Evolutionary conservation across 2,329 filamentous ascomycete genomes (phyloP), one percentile per base, ranked within the genome.

Genomic region (Ceratocystis diversiconidia): DNA sequence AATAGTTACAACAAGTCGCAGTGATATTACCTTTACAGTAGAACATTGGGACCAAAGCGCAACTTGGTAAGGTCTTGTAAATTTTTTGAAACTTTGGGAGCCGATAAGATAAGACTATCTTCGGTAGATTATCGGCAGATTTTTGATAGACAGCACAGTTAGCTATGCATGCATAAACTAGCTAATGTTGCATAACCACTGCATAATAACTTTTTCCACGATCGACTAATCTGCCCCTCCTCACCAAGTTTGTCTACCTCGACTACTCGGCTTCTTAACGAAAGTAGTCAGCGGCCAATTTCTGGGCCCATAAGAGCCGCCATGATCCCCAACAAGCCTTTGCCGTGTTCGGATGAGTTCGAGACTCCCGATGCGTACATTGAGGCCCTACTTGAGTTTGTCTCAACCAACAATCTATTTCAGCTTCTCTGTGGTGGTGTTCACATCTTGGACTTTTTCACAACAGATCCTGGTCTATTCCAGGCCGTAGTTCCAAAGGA

Each of bases 381-480:
- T 61, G 80, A 89, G 30, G 85, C 85, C 19, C 82, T 97, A 12
- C 79, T 97, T 30, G 73, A 84, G 22, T 96, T 97, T 71, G 83
- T 86, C 1, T 85, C 85, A 5, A 85, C 84, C 1, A 89, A 88
- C 59, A 82, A 86, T 64, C 79, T 90, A 1, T 91, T 96, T 70
- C 88, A 90, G 69, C 90, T 89, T 30, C 80, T 99, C n/a, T 96
- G 91, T 73, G 94, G 94, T 64, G 92, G 92, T n/a, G 89, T 97
- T 0, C 94, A 99, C 73, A 92, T 99, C 69, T 81, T 97, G 66
- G 94, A 99, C 74, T 97, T 99, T 76, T 90, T 96, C 76, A 96
- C 91, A 1, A 84, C 85, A 52, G 84, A 90, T 61, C 89, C 90
- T 4, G 88, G 90, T 69, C 80, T 96, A 0, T 99, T 96, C 73